Evolutionary conservation across 2,329 filamentous ascomycete genomes (phyloP), one percentile per base, ranked within the genome.

Genomic region (Cladosporium sphaerospermum): DNA sequence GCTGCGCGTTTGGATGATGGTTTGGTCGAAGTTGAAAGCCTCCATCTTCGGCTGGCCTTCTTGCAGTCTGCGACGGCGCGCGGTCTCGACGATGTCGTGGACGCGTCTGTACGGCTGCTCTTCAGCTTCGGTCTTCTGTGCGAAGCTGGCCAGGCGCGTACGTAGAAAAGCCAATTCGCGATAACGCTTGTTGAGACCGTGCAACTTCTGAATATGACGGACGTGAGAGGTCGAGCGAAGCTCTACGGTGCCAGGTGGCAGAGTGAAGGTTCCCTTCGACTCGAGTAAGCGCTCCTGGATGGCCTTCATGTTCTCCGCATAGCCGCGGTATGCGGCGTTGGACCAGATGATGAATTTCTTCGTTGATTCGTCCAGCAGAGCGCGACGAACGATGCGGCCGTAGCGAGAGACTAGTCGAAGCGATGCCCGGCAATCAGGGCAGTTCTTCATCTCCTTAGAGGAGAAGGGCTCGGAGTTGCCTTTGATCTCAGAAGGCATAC

Each of bases 341-440:
- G 78, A 73, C 70, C 75, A 80, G 3, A 75, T 61, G n/a, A 84
- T 76, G 62, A 87, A 83, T 56, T 81, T 83, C 67, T 84, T 85
- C 0, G 81, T 81, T 0, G 78, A 73, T 62, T 85, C 79, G 51
- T 87, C 82, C 0, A 88, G 71, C 6, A 82, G 69, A 1, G 78
- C 80, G 3, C 78, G 75, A 34, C 80, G 75, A 28, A 85, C 74
- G 3, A 86, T 76, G 9, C 83, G 76, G 11, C 81, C 79, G 60
- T 88, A 88, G 3, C 84, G 73, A 2, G 77, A 67, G 49, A 86
- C 71, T 54, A 76, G 75, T 14, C 79, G 72, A 10, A 87, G 67
- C 0, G 80, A 75, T 0, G 78, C 73, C 13, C 82, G 78, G 60
- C 84, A 89, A 1, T 66, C 72, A 0, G 83, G 78, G 59, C 84